phyloP scores from a whole-genome alignment of 345 rosid species.

The Raphanus raphanistrum region DNA sequence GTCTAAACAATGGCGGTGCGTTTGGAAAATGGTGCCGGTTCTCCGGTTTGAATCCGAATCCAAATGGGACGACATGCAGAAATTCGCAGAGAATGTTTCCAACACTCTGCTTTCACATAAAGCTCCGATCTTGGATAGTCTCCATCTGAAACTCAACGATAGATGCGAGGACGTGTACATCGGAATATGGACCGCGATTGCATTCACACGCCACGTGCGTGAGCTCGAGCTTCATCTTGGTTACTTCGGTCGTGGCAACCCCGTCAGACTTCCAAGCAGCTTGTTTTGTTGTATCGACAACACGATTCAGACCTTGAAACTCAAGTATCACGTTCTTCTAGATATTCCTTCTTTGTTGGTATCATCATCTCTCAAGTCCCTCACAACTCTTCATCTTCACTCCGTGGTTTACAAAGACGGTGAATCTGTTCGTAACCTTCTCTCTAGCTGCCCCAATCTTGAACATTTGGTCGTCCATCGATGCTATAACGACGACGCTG shows the following conservation, averaged over 20 bases:
- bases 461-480: neutral
- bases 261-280: neutral
- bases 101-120: neutral
- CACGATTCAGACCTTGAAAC: neutral
- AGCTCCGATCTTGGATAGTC: neutral
- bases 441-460: neutral
- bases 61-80: neutral
- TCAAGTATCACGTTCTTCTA: neutral
- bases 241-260: neutral
- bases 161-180: neutral
- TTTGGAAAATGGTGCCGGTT: neutral
- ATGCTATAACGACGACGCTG: neutral
- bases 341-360: neutral
- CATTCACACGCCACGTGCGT: neutral
- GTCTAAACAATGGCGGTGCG: neutral
- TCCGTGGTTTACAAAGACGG: neutral
- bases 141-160: neutral
- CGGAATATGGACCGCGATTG: neutral
- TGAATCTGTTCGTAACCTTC: neutral
- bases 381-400: neutral
- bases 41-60: neutral
- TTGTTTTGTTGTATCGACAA: neutral
- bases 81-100: neutral
- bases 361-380: neutral
- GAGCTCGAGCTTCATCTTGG: neutral